These are phyloP conservation scores for Mycena haematopus DNA, from an alignment of 768 basidiomycete species.

Conservation along the genomic window DNA sequence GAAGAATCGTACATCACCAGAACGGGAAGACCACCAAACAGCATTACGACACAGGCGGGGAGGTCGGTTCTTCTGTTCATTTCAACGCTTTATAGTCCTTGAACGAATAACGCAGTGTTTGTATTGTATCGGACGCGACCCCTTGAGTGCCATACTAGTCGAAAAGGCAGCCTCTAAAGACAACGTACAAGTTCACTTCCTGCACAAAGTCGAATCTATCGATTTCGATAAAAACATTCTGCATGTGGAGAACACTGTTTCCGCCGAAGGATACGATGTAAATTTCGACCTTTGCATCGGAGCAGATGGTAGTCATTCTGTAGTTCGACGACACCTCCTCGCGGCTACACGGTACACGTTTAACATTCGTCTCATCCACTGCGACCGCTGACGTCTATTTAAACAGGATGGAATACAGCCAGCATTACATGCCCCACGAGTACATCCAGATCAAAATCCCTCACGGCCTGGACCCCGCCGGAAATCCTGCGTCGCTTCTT, in stretches of 20 bases:
- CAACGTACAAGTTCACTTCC: constrained; percentile 60
- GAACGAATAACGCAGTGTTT: constrained; percentile 56
- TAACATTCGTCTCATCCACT: not conserved
- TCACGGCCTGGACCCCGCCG: constrained; percentile 51
- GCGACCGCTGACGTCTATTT: not conserved
- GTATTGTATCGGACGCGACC: constrained; percentile 71
- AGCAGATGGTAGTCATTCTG: constrained; percentile 76
- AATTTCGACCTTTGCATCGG: constrained; percentile 68
- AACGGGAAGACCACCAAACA: constrained; percentile 65
- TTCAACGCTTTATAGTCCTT: too few species aligned
- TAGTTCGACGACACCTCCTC: constrained; percentile 77
- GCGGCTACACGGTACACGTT: constrained; percentile 62
- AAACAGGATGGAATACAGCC: constrained; percentile 72
- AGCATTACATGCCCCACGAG: constrained; percentile 80
- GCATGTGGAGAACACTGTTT: constrained; percentile 42
- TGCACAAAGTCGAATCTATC: constrained; percentile 61
- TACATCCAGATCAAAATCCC: constrained; percentile 83
- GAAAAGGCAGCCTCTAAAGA: constrained; percentile 55
- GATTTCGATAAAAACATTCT: constrained; percentile 61
- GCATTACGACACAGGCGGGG: constrained; percentile 65
- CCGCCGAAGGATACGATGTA: constrained; percentile 39
- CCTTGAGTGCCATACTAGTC: constrained; percentile 68
- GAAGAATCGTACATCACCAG: constrained; percentile 73
- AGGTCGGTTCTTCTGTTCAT: constrained; percentile 52
- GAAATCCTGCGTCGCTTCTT: constrained; percentile 57